Base-by-base conservation (phyloP, 2,329 filamentous ascomycete species). In the Epichloe bromicola region DNA sequence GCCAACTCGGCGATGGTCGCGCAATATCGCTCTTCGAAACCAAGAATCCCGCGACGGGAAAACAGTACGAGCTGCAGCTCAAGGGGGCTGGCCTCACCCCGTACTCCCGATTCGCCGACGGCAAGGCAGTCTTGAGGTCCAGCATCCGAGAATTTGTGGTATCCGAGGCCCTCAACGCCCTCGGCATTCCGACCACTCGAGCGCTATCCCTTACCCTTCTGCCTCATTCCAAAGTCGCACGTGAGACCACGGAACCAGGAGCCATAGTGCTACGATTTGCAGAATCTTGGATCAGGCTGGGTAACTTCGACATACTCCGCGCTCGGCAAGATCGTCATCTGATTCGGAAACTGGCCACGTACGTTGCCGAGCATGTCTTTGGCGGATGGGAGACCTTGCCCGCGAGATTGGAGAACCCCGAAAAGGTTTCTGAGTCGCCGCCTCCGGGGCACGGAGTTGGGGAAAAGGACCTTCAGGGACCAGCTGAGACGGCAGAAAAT, bases 31-130 rank as follows among this genome's bases (percentile, higher is more conserved):
- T 98, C 1, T 97, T 97, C 61, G 93, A 98, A 67, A 80, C 83
- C 23, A 91, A 82, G 5, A 94, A 91, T 62, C 81, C 85, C 1
- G 62, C 65, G 2, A 86, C 85, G 0, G 77, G 78, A n/a, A 74
- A 71, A 37, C 79, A 87, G 26, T 96, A 95, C 64, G 93, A 98
- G 67, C 65, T 97, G 42, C 93, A 97, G 67, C 74, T 98, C 54
- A 98, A 98, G 67, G 93, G 93, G 23, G 93, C 93, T 15, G 93
- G 93, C 5, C 72, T 85, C 61, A 98, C 93, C 4, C 93, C 93
- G 0, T 98, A 98, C 70, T 95, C 88, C 39, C 84, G 93, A 3
- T 98, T 98, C 59, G 93, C 93, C 23, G 93, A 98, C 65, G 93
- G 93, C 33, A 91, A 93, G 64, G 93, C 93, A 1, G 93, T 98